phyloP scores from a whole-genome alignment of 192 early-diverging fungal genomes.

The Coemansia sp. region DNA sequence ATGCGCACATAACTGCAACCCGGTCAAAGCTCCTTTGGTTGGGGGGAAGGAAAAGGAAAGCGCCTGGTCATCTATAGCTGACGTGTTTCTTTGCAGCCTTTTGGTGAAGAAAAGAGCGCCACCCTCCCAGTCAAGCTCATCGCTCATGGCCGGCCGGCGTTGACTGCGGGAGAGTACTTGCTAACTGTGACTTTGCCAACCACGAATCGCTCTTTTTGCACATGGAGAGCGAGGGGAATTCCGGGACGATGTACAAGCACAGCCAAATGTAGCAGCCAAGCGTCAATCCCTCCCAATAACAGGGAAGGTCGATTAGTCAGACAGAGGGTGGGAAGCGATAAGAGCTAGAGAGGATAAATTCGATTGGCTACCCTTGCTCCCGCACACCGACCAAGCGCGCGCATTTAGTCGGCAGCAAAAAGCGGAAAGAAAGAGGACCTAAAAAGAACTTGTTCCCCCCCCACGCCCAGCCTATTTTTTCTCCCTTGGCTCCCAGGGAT shows the following conservation, averaged over 20 bases:
- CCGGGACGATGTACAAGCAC: neutral
- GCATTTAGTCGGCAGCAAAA: neutral
- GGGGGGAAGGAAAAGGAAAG: neutral
- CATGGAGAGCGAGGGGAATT: neutral
- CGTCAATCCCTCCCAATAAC: neutral
- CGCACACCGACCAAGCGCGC: neutral
- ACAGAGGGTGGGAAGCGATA: neutral
- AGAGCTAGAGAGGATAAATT: neutral
- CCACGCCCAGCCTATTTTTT: neutral
- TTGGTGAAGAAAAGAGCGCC: neutral
- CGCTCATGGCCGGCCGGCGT: neutral
- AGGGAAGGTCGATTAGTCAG: neutral
- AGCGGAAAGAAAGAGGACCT: neutral
- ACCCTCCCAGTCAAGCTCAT: neutral
- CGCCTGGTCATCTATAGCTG: neutral
- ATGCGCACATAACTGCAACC: neutral
- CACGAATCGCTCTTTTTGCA: neutral
- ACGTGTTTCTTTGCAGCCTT: neutral
- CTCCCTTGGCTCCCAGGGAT: neutral
- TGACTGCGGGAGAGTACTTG: neutral
- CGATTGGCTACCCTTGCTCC: slow-evolving; percentile 4
- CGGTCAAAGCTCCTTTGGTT: neutral
- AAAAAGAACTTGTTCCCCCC: too few species aligned
- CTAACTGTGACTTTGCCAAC: neutral
- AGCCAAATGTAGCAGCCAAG: neutral